Percentiles rank a stretch among this genome's conserved stretches.
Conservation (phyloP, 83 land plant genomes). For the Thuja plicata region DNA sequence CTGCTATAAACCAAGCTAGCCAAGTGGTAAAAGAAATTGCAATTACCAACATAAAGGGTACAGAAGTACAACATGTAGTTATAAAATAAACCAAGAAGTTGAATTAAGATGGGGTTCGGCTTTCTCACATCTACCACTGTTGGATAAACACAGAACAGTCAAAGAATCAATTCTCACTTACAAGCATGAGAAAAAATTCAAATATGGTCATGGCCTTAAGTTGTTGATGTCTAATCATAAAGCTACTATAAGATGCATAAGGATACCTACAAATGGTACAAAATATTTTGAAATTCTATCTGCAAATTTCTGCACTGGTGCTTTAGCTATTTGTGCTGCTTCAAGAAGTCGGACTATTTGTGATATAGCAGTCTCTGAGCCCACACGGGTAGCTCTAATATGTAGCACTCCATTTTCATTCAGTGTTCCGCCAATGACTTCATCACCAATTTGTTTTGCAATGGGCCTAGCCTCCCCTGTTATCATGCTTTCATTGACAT, state of each 20-base stretch:
- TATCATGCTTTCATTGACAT: too few relatives aligned
- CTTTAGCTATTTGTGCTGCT: too few relatives aligned
- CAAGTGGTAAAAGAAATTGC: slow-evolving; percentile 61
- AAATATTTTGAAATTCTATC: too few relatives aligned
- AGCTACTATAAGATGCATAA: background rate
- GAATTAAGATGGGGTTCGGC: background rate
- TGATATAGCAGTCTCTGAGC: too few relatives aligned
- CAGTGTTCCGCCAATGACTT: too few relatives aligned
- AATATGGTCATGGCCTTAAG: background rate
- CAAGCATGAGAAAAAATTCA: background rate
- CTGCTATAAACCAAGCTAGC: slow-evolving; percentile 82
- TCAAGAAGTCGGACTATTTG: too few relatives aligned
- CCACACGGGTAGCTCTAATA: too few relatives aligned
- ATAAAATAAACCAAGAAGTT: background rate
- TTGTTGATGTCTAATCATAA: background rate
- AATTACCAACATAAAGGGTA: slow-evolving; percentile 49
- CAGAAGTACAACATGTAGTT: background rate
- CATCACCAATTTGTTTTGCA: too few relatives aligned
- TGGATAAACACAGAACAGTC: background rate
- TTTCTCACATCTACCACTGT: background rate
- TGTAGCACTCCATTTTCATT: too few relatives aligned
- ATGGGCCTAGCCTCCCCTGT: too few relatives aligned
- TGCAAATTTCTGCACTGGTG: too few relatives aligned
- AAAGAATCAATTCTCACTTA: background rate
- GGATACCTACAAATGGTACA: background rate